A percentile compares a stretch with the other conserved stretches of the same genome.
phyloP scores from a whole-genome alignment of 257 asterid genomes.

The Salvia hispanica region DNA sequence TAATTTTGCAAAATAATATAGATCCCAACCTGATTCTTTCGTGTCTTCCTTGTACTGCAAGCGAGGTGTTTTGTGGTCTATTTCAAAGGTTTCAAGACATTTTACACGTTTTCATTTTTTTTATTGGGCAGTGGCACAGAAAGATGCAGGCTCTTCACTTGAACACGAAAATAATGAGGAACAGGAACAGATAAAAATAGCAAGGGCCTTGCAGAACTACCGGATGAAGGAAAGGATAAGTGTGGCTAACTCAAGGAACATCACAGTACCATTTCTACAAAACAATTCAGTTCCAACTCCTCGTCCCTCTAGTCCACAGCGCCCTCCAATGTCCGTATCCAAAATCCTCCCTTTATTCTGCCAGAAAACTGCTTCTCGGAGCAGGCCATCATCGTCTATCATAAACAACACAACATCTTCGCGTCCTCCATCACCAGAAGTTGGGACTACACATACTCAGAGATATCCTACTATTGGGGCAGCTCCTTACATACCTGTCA shows the following conservation, averaged over 20 bases:
- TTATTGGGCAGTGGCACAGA: slow-evolving; percentile 60
- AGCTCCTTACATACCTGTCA: slow-evolving; percentile 45
- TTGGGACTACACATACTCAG: slow-evolving; percentile 29
- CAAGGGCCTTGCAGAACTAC: slow-evolving; percentile 68
- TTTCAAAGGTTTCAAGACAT: not conserved
- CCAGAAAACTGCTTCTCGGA: slow-evolving; percentile 40
- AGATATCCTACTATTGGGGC: slow-evolving; percentile 41
- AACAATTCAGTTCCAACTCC: slow-evolving; percentile 43
- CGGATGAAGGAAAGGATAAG: slow-evolving; percentile 45
- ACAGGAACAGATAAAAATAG: slow-evolving; percentile 73
- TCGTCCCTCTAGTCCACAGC: slow-evolving; percentile 69
- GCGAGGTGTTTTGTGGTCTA: not conserved
- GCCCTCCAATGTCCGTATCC: slow-evolving; percentile 51
- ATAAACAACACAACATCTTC: slow-evolving; percentile 33
- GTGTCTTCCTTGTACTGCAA: no score
- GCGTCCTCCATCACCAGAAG: slow-evolving; percentile 42
- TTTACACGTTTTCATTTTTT: not conserved
- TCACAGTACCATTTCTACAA: slow-evolving; percentile 46
- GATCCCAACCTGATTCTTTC: no score
- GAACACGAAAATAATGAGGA: slow-evolving; percentile 68
- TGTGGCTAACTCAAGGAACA: slow-evolving; percentile 28
- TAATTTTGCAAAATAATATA: no score
- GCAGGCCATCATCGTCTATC: slow-evolving; percentile 36
- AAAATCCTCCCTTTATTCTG: slow-evolving; percentile 71
- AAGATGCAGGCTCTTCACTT: slow-evolving; percentile 53